Evolutionary conservation across 2,329 filamentous ascomycete genomes (phyloP), one percentile per base, ranked within the genome.

Genomic region (Ophiobolus disseminans): DNA sequence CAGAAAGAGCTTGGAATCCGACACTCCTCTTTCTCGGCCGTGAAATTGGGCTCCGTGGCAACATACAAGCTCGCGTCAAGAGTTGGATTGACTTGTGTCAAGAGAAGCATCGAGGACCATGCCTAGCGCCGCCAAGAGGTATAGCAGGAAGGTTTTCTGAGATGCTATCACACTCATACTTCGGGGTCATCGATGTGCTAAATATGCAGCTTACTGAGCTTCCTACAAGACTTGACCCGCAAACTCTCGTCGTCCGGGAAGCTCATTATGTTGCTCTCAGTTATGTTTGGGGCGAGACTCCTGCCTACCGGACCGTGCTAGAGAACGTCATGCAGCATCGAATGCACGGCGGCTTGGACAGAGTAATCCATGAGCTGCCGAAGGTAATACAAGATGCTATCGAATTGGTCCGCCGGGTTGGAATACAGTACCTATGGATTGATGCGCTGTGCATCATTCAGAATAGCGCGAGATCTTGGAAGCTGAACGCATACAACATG

Each of bases 401-500:
- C 11, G 40, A 40, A 20, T 16, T 53, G 28, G 47, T 46, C 2
- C 40, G 34, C 13, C 8, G 3, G 14, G 34, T 57, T 6, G 55
- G 53, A 3, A 10, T 38, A 7, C 45, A 48, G 4, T 58, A 51
- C 32, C 13, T 58, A 1, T 58, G 55, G 55, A 48, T 57, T 6
- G 55, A 58, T 14, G 45, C 53, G 3, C 47, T 58, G 5, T 58
- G 55, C 40, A 57, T 54, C 17, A 37, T 47, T n/a, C 53, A 59
- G 20, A 4, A 42, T 19, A 25, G n/a, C 14, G 16, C 26, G 5
- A 9, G 20, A 17, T 22, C 11, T 19, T 72, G 66, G 66, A 51
- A 57, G 9, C 55, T 67, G 10, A 71, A 73, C 39, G 55, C 65
- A 1, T 28, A 46, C 4, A 47, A 53, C 25, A 73, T 73, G 71